Conservation (phyloP, 202 grass and related monocot species). For the Digitaria exilis region DNA sequence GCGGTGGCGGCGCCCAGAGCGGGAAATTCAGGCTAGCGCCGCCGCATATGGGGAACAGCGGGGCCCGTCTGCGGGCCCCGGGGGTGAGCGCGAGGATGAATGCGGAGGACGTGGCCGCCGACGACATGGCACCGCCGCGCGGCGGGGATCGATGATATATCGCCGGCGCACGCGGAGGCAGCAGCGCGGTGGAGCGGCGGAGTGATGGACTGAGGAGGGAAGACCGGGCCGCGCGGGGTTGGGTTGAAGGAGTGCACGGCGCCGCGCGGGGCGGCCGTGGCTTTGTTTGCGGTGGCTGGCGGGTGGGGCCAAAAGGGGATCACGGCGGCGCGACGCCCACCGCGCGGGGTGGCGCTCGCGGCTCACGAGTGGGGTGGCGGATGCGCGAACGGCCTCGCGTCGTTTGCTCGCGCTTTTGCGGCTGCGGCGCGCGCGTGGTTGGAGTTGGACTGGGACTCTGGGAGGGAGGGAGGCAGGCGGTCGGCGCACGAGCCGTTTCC, state of each 20-base stretch:
- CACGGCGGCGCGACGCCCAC: background rate
- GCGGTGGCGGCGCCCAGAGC: constrained; percentile 3
- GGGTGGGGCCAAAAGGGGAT: constrained; percentile 7
- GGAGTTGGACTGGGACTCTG: too few species aligned
- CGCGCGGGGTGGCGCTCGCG: background rate
- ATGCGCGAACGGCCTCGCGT: constrained; percentile 34
- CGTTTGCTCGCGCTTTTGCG: constrained; percentile 29
- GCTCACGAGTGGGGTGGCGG: background rate
- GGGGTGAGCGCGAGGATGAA: constrained; percentile 43
- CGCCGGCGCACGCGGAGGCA: too few species aligned
- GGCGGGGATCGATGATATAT: background rate
- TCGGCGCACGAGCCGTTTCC: background rate
- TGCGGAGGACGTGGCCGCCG: constrained; percentile 32
- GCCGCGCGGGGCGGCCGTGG: background rate
- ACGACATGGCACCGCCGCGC: constrained; percentile 42
- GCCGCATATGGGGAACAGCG: background rate
- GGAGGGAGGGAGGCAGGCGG: too few species aligned
- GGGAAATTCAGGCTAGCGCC: background rate
- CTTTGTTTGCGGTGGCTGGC: background rate
- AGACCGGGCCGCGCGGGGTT: too few species aligned
- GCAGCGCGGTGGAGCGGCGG: too few species aligned
- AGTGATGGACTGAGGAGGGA: too few species aligned
- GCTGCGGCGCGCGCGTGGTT: background rate
- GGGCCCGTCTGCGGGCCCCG: background rate
- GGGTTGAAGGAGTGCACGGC: constrained; percentile 18